Evolutionary conservation across 495 filamentous ascomycete species (phyloP), one percentile per base, ranked within the genome.

Genomic region (Lasiosphaeriaceae sp.): DNA sequence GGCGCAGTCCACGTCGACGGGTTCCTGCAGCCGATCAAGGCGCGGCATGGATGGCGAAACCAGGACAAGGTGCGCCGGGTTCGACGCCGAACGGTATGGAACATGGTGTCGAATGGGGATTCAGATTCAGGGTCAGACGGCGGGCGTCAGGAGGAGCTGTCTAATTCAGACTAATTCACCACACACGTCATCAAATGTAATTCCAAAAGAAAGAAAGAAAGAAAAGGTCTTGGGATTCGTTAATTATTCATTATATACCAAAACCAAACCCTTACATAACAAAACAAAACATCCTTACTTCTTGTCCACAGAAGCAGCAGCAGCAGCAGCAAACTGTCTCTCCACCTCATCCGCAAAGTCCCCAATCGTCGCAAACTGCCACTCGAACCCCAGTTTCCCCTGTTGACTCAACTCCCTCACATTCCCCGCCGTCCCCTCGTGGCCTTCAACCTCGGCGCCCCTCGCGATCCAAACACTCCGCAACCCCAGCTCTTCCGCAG

Each of bases 281-380:
- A 8, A 37, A 8, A 37, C 46, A 11, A 26, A 2, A 11, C 26
- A 21, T 2, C 16, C 8, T 43, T 51, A n/a, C 34, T 45, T 22
- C 63, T 65, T 65, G n/a, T n/a, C n/a, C n/a, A n/a, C n/a, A n/a
- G n/a, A n/a, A n/a, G n/a, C n/a, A n/a, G n/a, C n/a, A n/a, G n/a
- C n/a, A n/a, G n/a, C n/a, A 41, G 35, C 53, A 57, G 66, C 61
- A 68, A 77, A 75, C 64, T 77, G 72, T 41, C 70, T 63, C 58
- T 86, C 85, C 24, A 90, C 82, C 49, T 83, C 83, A 58, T 84
- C 83, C 17, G 87, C 89, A 78, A 93, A 84, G 53, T 89, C 85
- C 14, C 80, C 86, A 58, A 95, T 60, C 4, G 76, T 88, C 52
- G 79, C 75, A 67, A 89, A 91, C 61, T 62, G 57, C 66, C 68